Evolutionary conservation across 2,329 filamentous ascomycete species (phyloP).

Genomic region (Arthroderma sp.): DNA sequence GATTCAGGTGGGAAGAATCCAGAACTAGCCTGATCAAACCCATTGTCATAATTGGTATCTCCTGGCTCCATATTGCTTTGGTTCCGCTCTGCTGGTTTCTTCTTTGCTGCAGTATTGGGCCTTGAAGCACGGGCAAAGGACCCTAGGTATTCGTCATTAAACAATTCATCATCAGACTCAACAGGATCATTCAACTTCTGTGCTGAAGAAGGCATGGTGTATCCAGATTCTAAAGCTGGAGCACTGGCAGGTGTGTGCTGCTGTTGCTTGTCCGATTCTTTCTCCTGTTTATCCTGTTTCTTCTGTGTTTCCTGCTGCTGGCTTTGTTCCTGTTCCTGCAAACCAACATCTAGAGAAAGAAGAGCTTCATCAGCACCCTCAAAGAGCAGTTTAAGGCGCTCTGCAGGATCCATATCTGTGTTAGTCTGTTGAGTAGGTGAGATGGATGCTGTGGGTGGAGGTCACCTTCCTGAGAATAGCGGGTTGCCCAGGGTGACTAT

Average conservation of each 20-base stretch:
- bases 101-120: neutral
- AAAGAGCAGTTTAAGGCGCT: slow-evolving; percentile 20
- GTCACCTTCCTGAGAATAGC: neutral
- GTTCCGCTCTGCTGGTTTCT: neutral
- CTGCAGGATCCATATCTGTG: slow-evolving; percentile 14
- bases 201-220: too few relatives aligned
- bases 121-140: neutral
- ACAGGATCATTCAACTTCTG: neutral
- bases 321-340: neutral
- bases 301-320: too few relatives aligned
- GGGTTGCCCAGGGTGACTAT: slow-evolving; percentile 7
- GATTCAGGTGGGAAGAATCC: too few relatives aligned
- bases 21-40: too few relatives aligned
- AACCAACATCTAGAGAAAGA: slow-evolving; percentile 8
- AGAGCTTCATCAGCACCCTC: slow-evolving; percentile 14
- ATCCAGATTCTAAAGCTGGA: too few relatives aligned
- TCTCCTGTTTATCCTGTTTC: too few relatives aligned
- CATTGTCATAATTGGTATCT: too few relatives aligned
- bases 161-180: neutral
- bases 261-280: too few relatives aligned
- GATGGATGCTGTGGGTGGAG: neutral
- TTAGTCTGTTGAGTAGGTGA: too few relatives aligned
- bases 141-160: slow-evolving; percentile 6
- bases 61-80: too few relatives aligned
- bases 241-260: too few relatives aligned